A percentile compares a stretch with the other conserved stretches of the same genome.
phyloP scores from a whole-genome alignment of 768 basidiomycete species.

The Boletus rubropictus region DNA sequence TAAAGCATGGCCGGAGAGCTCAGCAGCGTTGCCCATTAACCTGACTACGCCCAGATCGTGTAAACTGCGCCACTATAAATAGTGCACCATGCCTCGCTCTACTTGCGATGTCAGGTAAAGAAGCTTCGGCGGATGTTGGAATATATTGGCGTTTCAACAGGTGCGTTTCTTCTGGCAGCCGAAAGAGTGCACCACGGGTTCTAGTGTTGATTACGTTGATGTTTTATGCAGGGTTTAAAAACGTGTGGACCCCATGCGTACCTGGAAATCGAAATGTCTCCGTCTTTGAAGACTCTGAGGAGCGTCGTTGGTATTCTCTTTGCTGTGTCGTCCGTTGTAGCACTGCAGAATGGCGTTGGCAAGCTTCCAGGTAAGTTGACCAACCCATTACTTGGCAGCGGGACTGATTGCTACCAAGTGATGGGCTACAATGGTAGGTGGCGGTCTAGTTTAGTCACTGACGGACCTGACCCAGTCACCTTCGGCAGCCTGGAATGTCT shows the following conservation, averaged over 20 bases:
- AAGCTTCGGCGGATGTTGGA: background rate
- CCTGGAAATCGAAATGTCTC: constrained; percentile 7
- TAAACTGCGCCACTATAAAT: too few species aligned
- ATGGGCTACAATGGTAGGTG: constrained; percentile 31
- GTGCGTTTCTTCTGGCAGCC: background rate
- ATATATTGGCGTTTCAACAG: background rate
- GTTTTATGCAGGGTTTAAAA: constrained; percentile 9
- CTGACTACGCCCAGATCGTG: too few species aligned
- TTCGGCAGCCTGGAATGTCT: constrained; percentile 58
- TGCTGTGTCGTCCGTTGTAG: constrained; percentile 9
- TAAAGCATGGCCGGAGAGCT: background rate
- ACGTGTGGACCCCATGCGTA: background rate
- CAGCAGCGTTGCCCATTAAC: too few species aligned
- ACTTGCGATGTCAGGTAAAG: background rate
- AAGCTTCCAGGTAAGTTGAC: constrained; percentile 27
- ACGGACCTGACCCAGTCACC: constrained; percentile 2
- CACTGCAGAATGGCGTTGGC: constrained; percentile 28
- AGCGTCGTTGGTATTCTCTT: constrained; percentile 11
- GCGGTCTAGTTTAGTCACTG: background rate
- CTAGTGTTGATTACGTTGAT: background rate
- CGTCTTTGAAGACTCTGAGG: constrained; percentile 5
- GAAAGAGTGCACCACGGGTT: constrained; percentile 1
- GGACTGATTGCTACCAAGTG: constrained; percentile 16
- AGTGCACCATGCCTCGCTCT: too few species aligned
- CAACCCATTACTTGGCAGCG: background rate